Conservation (phyloP, 495 filamentous ascomycete genomes). For the Talaromyces ruber region DNA sequence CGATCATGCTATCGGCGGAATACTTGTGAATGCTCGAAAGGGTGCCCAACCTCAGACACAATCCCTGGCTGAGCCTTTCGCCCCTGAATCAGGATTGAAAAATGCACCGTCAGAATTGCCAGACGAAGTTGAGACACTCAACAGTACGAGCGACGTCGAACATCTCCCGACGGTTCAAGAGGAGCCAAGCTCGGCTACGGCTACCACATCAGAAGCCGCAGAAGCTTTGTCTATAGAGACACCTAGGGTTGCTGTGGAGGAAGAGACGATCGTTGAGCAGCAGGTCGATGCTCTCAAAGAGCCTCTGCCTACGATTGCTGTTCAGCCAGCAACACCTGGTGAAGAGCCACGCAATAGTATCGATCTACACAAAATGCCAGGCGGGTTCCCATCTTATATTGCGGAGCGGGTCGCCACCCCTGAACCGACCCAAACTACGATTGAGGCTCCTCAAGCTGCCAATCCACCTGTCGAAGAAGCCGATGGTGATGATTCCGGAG, state of each 20-base stretch:
- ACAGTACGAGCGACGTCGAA: neutral
- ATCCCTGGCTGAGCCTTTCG: slow-evolving; percentile 6
- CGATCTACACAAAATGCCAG: slow-evolving; percentile 26
- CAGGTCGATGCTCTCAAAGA: slow-evolving; percentile 2
- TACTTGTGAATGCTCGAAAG: slow-evolving; percentile 33
- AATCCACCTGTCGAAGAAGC: slow-evolving; percentile 6
- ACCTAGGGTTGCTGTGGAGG: slow-evolving; percentile 44
- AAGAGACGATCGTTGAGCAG: slow-evolving; percentile 16
- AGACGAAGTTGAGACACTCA: neutral
- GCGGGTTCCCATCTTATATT: slow-evolving; percentile 22
- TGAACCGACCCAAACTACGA: neutral
- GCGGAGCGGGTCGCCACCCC: neutral
- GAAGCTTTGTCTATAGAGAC: slow-evolving; percentile 59
- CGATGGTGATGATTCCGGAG: slow-evolving; percentile 42
- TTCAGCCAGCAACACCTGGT: slow-evolving; percentile 37
- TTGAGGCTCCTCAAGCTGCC: neutral
- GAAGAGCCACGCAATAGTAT: slow-evolving; percentile 27
- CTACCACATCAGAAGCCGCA: slow-evolving; percentile 14
- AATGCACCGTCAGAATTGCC: neutral
- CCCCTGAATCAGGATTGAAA: neutral
- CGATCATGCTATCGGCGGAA: slow-evolving; percentile 55
- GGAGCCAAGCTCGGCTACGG: slow-evolving; percentile 25
- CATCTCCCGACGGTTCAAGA: slow-evolving; percentile 22
- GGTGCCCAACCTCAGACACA: slow-evolving; percentile 8
- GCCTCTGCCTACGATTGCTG: slow-evolving; percentile 36